A percentile compares a stretch with the other conserved stretches of the same genome.
Conservation (phyloP, 1,284 basidiomycete species). For the Anthracocystis walkeri region DNA sequence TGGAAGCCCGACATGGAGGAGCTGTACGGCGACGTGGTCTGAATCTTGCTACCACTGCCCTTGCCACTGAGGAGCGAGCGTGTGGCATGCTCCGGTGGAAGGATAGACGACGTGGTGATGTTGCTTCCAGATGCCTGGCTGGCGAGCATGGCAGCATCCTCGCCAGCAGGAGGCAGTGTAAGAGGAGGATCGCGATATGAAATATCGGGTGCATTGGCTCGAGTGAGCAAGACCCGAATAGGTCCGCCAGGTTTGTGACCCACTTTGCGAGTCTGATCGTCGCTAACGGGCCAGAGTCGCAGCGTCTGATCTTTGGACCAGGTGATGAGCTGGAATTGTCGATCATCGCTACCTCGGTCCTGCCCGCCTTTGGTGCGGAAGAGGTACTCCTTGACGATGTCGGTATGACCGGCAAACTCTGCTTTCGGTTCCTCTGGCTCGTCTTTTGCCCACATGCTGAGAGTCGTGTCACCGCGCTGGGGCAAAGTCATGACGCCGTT, state of each 20-base stretch:
- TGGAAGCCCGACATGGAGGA: constrained; percentile 50
- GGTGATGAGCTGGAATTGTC: constrained; percentile 78
- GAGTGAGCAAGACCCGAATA: constrained; percentile 73
- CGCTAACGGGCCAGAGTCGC: constrained; percentile 87
- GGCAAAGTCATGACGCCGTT: constrained; percentile 88
- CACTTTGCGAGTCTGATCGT: constrained; percentile 73
- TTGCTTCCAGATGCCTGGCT: constrained; percentile 45
- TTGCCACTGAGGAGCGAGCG: constrained; percentile 51
- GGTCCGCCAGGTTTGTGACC: constrained; percentile 73
- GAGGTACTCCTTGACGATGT: constrained; percentile 97
- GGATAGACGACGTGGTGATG: constrained; percentile 44
- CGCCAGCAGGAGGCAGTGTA: constrained; percentile 8
- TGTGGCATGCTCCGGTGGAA: constrained; percentile 50
- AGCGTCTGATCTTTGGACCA: constrained; percentile 96
- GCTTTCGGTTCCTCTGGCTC: constrained; percentile 75
- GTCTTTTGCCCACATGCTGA: constrained; percentile 83
- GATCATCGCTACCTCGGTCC: constrained; percentile 64
- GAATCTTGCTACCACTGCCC: constrained; percentile 46
- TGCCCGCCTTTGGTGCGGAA: constrained; percentile 80
- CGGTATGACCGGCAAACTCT: constrained; percentile 86
- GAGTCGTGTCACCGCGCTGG: constrained; percentile 84
- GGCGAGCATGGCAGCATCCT: constrained; percentile 24
- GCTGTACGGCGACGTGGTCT: constrained; percentile 47
- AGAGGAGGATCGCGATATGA: constrained; percentile 58
- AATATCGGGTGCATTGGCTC: constrained; percentile 68